Conservation (phyloP, 2,329 filamentous ascomycete genomes). For the Xylogone sp. region DNA sequence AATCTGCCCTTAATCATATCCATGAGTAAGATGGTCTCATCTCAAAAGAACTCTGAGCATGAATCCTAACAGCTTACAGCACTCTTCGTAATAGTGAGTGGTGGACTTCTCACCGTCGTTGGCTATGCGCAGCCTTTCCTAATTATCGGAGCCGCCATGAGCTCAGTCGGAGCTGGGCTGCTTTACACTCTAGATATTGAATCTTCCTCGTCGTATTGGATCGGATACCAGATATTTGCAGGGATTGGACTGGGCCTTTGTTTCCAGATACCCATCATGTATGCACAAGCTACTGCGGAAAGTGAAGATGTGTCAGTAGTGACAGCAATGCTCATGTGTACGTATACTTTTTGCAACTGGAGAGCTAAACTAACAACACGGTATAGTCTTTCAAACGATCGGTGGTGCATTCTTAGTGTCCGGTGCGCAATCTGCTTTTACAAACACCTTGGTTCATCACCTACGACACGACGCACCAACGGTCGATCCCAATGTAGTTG, state of each 20-base stretch:
- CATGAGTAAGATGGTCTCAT: conserved; percentile 12
- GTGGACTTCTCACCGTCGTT: conserved; percentile 30
- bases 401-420: conserved; percentile 19
- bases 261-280: conserved; percentile 45
- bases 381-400: conserved; percentile 30
- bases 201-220: conserved; percentile 43
- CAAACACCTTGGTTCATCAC: conserved; percentile 38
- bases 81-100: conserved; percentile 33
- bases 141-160: conserved; percentile 36
- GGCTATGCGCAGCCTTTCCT: conserved; percentile 37
- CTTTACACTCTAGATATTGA: conserved; percentile 31
- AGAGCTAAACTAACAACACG: too few species aligned
- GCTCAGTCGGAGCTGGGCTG: conserved; percentile 34
- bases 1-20: conserved; percentile 18
- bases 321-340: conserved; percentile 45
- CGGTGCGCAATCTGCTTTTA: conserved; percentile 18
- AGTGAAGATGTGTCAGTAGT: conserved; percentile 40
- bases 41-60: neutral
- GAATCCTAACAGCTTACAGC: conserved; percentile 7
- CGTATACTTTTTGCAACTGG: too few species aligned
- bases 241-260: conserved; percentile 40
- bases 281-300: conserved; percentile 32
- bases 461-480: conserved; percentile 34
- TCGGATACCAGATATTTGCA: conserved; percentile 45
- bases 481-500: conserved; percentile 30